Conservation (phyloP, 1,284 basidiomycete genomes). For the Apiotrichum porosum region DNA sequence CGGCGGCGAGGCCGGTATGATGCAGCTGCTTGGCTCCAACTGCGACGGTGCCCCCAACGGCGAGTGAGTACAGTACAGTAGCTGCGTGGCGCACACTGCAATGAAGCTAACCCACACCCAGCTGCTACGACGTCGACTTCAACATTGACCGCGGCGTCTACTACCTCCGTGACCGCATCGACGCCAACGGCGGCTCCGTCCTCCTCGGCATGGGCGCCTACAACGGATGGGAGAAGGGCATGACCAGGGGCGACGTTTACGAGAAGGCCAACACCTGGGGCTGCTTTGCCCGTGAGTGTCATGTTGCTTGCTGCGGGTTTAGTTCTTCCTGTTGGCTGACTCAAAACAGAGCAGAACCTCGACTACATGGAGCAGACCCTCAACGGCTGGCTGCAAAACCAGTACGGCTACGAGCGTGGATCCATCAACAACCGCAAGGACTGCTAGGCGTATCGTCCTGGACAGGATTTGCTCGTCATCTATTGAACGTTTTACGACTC, state of each 20-base stretch:
- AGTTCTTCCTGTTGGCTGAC: no score
- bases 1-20: constrained; percentile 72
- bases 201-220: constrained; percentile 63
- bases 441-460: no score
- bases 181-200: constrained; percentile 56
- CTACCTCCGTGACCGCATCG: constrained; percentile 25
- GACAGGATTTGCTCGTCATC: no score
- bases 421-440: constrained; percentile 11
- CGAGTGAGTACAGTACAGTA: constrained; percentile 8
- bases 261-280: not conserved
- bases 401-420: constrained; percentile 60
- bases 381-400: constrained; percentile 72
- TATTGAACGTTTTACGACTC: no score
- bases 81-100: not conserved
- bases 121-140: constrained; percentile 51
- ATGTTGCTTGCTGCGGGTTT: not conserved
- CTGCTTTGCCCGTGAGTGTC: not conserved
- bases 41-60: constrained; percentile 62
- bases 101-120: not conserved
- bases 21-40: constrained; percentile 79
- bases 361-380: constrained; percentile 66
- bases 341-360: constrained; percentile 54
- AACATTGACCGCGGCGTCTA: constrained; percentile 52
- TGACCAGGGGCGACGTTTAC: constrained; percentile 55
- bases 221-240: constrained; percentile 67